Conservation (phyloP, 2,329 filamentous ascomycete genomes). For the Claviceps sp. region DNA sequence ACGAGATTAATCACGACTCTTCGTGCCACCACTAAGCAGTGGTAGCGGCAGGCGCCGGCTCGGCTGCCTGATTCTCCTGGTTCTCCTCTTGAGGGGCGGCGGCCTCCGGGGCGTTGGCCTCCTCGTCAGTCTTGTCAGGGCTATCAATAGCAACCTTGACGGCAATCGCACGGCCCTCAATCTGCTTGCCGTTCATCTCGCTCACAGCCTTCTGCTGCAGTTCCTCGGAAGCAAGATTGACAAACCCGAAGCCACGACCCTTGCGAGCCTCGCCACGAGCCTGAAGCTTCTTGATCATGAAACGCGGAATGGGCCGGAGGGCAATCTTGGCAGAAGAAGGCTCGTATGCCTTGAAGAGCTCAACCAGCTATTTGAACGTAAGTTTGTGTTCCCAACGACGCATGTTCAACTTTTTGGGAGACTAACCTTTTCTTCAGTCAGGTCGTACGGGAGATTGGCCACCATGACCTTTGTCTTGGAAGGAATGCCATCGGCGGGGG, state of each 20-base stretch:
- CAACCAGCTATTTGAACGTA: constrained; percentile 61
- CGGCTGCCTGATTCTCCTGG: constrained; percentile 30
- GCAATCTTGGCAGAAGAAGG: constrained; percentile 96
- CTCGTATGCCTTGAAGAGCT: constrained; percentile 87
- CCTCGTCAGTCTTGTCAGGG: constrained; percentile 89
- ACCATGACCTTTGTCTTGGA: constrained; percentile 99
- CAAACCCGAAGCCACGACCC: constrained; percentile 97
- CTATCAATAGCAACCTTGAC: constrained; percentile 99
- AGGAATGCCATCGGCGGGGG: constrained; percentile 90
- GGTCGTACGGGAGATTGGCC: constrained; percentile 95
- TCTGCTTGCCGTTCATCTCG: constrained; percentile 99
- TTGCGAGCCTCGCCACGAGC: constrained; percentile 96
- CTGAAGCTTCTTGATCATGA: constrained; percentile 99
- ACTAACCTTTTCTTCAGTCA: constrained; percentile 88
- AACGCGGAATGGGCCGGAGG: constrained; percentile 92
- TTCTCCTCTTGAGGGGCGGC: constrained; percentile 36
- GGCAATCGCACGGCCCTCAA: constrained; percentile 96
- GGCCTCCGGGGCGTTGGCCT: constrained; percentile 59
- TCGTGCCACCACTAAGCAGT: constrained; percentile 15
- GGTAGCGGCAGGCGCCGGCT: constrained; percentile 13
- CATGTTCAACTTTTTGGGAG: not conserved
- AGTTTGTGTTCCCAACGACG: not conserved
- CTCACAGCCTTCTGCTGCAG: constrained; percentile 90
- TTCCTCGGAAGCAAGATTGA: constrained; percentile 89
- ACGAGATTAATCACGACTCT: too few species aligned